Conservation (phyloP, 2,329 filamentous ascomycete genomes). For the Talaromyces rugulosus region DNA sequence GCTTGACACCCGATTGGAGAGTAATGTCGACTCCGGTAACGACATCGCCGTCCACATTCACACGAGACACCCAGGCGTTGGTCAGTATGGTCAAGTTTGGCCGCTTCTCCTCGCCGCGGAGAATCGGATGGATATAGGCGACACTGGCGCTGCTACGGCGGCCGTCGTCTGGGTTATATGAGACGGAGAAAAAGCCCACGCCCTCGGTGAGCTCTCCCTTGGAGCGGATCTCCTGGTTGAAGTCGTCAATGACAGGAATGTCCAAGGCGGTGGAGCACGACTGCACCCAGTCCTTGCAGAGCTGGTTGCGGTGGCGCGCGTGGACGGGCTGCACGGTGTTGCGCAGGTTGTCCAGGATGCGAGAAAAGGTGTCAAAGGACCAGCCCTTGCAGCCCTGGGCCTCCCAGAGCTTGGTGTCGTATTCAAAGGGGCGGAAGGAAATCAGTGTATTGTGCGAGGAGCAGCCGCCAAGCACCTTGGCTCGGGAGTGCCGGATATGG, state of each 20-base stretch:
- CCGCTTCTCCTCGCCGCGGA: conserved; percentile 74
- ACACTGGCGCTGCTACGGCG: conserved; percentile 80
- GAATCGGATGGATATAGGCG: conserved; percentile 88
- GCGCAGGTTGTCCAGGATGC: conserved; percentile 75
- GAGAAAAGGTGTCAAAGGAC: conserved; percentile 80
- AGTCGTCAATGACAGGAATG: conserved; percentile 78
- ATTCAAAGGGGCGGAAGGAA: conserved; percentile 85
- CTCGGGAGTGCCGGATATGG: conserved; percentile 84
- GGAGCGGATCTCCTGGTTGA: conserved; percentile 76
- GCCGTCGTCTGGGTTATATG: conserved; percentile 86
- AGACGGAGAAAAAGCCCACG: conserved; percentile 85
- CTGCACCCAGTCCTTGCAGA: conserved; percentile 85
- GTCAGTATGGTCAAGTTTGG: conserved; percentile 83
- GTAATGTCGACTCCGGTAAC: conserved; percentile 72
- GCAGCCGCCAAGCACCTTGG: conserved; percentile 88
- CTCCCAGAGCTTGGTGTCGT: conserved; percentile 83
- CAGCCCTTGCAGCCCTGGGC: conserved; percentile 76
- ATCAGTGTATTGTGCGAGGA: conserved; percentile 93
- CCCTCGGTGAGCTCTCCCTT: conserved; percentile 69
- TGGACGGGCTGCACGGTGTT: conserved; percentile 91
- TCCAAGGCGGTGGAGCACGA: conserved; percentile 73
- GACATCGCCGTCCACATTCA: conserved; percentile 66
- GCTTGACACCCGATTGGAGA: conserved; percentile 56
- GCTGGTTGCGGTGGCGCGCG: conserved; percentile 77
- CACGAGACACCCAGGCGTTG: conserved; percentile 78